Conservation (phyloP, 768 basidiomycete genomes). For the Neoboletus magnificus region DNA sequence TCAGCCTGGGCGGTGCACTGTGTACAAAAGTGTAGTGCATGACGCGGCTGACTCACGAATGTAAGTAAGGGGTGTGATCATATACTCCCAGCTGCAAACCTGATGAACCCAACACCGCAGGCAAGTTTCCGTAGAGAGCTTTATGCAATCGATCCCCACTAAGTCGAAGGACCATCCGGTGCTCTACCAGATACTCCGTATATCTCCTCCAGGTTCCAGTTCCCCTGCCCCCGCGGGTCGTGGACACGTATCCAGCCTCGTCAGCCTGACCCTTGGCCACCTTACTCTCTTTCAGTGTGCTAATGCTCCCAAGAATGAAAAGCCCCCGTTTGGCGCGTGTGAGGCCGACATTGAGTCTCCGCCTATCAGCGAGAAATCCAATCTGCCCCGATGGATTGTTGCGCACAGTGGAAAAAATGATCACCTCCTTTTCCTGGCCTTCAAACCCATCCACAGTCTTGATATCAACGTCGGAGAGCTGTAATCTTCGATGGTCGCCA, state of each 20-base stretch:
- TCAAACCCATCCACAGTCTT: constrained; percentile 96
- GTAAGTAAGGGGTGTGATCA: constrained; percentile 5
- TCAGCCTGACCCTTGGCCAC: constrained; percentile 21
- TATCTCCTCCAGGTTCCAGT: constrained; percentile 61
- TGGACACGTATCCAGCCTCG: constrained; percentile 9
- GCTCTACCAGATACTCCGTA: constrained; percentile 50
- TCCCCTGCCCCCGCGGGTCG: constrained; percentile 37
- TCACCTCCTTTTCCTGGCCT: constrained; percentile 89
- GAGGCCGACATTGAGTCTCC: constrained; percentile 86
- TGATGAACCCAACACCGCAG: constrained; percentile 6
- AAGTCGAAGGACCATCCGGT: constrained; percentile 51
- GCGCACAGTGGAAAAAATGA: constrained; percentile 88
- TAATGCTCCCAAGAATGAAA: constrained; percentile 73
- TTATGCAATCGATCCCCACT: constrained; percentile 40
- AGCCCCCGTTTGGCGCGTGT: constrained; percentile 86
- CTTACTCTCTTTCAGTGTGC: constrained; percentile 55
- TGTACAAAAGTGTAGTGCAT: constrained; percentile 1
- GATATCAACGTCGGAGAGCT: constrained; percentile 70
- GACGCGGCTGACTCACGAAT: constrained; percentile 4
- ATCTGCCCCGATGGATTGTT: constrained; percentile 76
- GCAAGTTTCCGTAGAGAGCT: constrained; percentile 27
- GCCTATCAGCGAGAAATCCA: constrained; percentile 84
- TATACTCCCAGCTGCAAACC: constrained; percentile 5
- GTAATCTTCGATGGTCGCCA: constrained; percentile 62
- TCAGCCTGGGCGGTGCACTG: not conserved